Conservation (phyloP, 1,284 basidiomycete genomes). For the Chalciporus piperatoides region DNA sequence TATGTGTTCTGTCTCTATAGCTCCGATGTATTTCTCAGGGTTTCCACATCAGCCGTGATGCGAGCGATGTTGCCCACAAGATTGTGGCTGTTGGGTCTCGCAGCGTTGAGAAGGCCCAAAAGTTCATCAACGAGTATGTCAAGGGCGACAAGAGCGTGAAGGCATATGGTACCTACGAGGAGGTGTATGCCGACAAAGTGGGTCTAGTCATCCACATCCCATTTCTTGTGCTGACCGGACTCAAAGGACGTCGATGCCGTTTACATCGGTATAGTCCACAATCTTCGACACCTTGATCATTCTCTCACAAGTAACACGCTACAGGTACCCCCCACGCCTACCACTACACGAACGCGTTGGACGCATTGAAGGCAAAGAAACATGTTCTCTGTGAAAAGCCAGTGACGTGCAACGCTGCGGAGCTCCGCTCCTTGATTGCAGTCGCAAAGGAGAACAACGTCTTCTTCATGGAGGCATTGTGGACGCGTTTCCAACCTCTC, state of each 20-base stretch:
- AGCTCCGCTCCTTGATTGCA: constrained; percentile 57
- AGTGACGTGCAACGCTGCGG: constrained; percentile 56
- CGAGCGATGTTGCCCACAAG: constrained; percentile 67
- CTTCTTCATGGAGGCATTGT: constrained; percentile 82
- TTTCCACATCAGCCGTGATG: constrained; percentile 42
- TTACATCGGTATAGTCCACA: constrained; percentile 55
- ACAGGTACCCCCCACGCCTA: constrained; percentile 75
- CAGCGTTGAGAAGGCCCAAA: constrained; percentile 58
- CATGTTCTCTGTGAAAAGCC: constrained; percentile 81
- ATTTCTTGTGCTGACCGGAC: background rate
- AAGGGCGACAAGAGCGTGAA: constrained; percentile 51
- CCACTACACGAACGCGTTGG: constrained; percentile 72
- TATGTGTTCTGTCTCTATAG: constrained; percentile 18
- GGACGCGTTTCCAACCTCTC: constrained; percentile 69
- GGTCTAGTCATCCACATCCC: constrained; percentile 14
- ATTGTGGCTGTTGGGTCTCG: constrained; percentile 75
- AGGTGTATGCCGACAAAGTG: constrained; percentile 66
- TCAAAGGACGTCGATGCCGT: constrained; percentile 66
- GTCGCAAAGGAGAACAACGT: constrained; percentile 69
- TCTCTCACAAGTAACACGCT: background rate
- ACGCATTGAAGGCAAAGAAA: constrained; percentile 72
- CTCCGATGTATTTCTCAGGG: background rate
- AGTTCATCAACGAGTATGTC: constrained; percentile 57
- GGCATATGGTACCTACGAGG: constrained; percentile 72
- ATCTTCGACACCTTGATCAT: background rate